Conservation (phyloP, 495 filamentous ascomycete species). For the Echria macrotheca region DNA sequence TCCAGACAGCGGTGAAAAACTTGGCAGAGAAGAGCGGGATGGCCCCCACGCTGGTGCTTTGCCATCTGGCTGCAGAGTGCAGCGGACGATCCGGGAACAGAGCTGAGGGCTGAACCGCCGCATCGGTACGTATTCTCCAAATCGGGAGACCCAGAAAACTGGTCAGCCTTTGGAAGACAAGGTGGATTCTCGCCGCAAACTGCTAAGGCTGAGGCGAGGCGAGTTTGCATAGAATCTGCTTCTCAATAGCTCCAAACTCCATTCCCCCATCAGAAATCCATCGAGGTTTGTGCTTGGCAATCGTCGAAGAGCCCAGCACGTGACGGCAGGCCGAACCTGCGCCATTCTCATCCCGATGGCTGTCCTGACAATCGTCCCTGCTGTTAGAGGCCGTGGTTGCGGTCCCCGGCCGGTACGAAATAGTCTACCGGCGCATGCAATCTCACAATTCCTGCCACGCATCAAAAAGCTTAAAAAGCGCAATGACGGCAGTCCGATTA, state of each 20-base stretch:
- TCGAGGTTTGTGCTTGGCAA: background rate
- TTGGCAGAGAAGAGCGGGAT: background rate
- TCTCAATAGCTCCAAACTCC: background rate
- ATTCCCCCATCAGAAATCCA: background rate
- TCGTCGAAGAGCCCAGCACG: background rate
- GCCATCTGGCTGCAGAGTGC: too few relatives aligned
- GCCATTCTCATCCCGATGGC: background rate
- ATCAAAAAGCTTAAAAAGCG: background rate
- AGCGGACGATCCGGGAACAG: background rate
- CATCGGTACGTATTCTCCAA: background rate
- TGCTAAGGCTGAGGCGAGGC: background rate
- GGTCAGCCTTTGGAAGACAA: too few relatives aligned
- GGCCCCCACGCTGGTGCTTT: background rate
- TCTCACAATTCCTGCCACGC: background rate
- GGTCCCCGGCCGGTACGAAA: background rate
- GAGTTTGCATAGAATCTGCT: background rate
- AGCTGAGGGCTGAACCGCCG: background rate
- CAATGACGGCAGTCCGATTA: background rate
- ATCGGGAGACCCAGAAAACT: background rate
- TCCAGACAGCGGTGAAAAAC: background rate
- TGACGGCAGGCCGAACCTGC: background rate
- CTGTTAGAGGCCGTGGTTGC: background rate
- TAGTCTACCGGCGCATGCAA: background rate
- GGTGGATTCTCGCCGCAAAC: background rate
- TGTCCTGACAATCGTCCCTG: background rate